These are phyloP conservation scores for Boletus bicolor DNA, from an alignment of 768 basidiomycete genomes.

Conservation along the genomic window DNA sequence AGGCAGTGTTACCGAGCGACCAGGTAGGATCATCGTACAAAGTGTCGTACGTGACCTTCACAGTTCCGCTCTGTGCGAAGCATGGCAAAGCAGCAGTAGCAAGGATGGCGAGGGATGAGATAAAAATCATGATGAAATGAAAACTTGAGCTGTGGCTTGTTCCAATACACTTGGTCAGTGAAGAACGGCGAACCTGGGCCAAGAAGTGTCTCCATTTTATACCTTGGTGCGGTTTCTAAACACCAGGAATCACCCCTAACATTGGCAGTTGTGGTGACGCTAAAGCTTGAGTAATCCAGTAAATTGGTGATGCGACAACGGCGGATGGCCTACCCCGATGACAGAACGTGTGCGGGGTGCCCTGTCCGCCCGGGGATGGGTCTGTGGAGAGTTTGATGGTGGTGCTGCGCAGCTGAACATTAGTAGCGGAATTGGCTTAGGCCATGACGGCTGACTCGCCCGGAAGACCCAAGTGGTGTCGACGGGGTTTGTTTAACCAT, in stretches of 20 bases:
- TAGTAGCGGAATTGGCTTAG: too few species aligned
- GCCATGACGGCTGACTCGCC: too few species aligned
- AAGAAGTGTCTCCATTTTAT: background rate
- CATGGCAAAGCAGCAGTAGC: background rate
- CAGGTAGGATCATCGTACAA: background rate
- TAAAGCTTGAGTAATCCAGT: too few species aligned
- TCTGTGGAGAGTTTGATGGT: too few species aligned
- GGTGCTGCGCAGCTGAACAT: too few species aligned
- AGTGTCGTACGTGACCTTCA: background rate
- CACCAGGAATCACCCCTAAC: background rate
- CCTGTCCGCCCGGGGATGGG: background rate
- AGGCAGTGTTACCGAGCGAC: constrained; percentile 23
- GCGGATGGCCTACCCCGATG: background rate
- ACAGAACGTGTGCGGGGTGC: background rate
- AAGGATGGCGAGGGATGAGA: background rate
- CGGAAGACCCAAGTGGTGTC: background rate
- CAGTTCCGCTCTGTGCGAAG: background rate
- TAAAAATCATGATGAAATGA: background rate
- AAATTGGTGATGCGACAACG: background rate
- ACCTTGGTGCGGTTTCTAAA: background rate
- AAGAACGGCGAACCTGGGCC: background rate
- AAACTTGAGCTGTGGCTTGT: background rate
- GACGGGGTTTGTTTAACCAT: constrained; percentile 24
- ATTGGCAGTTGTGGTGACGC: background rate
- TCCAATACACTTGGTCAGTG: background rate